phyloP scores from a whole-genome alignment of 2,329 filamentous ascomycete species.

The Aspergillus ustus region DNA sequence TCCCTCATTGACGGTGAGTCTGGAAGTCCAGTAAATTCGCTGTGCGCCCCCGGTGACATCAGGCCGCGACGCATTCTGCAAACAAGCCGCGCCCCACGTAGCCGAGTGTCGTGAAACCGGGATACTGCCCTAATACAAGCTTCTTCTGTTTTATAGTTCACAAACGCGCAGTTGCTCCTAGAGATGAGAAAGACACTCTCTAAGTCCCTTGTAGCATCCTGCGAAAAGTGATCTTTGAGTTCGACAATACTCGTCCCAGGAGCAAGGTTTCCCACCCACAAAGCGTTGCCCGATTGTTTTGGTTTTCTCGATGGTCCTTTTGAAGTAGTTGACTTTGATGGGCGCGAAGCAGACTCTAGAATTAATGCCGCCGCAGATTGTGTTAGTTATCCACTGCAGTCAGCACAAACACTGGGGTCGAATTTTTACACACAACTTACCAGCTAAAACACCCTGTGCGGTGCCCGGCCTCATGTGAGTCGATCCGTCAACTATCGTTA shows the following conservation, averaged over 20 bases:
- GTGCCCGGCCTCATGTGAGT: slow-evolving; percentile 32
- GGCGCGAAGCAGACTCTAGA: slow-evolving; percentile 21
- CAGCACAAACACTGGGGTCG: not conserved
- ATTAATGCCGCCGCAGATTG: not conserved
- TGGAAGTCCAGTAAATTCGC: slow-evolving; percentile 41
- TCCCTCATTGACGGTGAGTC: slow-evolving; percentile 55
- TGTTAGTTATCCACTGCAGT: not conserved
- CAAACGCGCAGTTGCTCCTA: slow-evolving; percentile 96
- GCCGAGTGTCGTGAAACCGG: slow-evolving; percentile 87
- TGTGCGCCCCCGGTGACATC: slow-evolving; percentile 42
- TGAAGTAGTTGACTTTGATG: slow-evolving; percentile 41
- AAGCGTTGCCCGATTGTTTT: slow-evolving; percentile 77
- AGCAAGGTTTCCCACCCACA: slow-evolving; percentile 95
- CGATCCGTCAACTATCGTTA: slow-evolving; percentile 44
- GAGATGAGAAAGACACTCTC: slow-evolving; percentile 93
- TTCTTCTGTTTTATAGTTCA: slow-evolving; percentile 85
- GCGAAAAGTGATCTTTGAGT: slow-evolving; percentile 89
- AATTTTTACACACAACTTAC: slow-evolving; percentile 25
- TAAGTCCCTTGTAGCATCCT: slow-evolving; percentile 72
- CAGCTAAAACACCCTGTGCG: slow-evolving; percentile 20
- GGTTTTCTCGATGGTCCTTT: slow-evolving; percentile 70
- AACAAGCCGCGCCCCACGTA: slow-evolving; percentile 82
- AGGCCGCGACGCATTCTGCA: slow-evolving; percentile 73
- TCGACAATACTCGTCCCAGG: slow-evolving; percentile 79
- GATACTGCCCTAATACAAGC: slow-evolving; percentile 77